Base-by-base conservation (phyloP, 371 early-diverging fungal species). In the Sporodiniella umbellata region DNA sequence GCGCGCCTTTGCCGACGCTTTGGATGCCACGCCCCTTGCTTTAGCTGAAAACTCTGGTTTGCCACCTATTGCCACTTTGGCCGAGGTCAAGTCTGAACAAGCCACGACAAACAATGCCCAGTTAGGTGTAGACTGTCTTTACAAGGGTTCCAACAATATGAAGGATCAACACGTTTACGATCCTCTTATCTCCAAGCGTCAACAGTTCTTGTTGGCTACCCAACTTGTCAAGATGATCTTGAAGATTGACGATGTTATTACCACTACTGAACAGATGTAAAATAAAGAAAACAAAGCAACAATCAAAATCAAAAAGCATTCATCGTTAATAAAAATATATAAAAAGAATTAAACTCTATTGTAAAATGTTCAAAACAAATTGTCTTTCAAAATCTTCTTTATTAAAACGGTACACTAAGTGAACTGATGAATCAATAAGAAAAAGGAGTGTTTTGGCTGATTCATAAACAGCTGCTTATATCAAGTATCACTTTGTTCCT, bases 221-320 rank as follows among this genome's bases (percentile, higher is more conserved):
- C 99, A 99, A 80, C 80, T 99, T 24, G 99, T 98, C 57, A 97
- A 95, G 75, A 95, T 95, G 89, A 95, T 99, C 54, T 80, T 93
- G 49, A 95, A 96, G 82, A 94, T 95, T 66, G 95, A 95, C 70
- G 96, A 95, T 81, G 94, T 95, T 49, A 93, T 93, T 62, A 80
- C 81, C 38, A 67, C 66, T 33, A 53, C 45, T 46, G 58, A 58
- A 42, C 38, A 10, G 10, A 40, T 40, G 40, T 40, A 40, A 40
- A 40, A 19, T 7, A 28, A 10, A 28, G 10, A 10, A 28, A 28
- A 28, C 4, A 28, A 28, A 28, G 30, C 10, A 28, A 4, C 30
- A 4, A 28, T 28, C n/a, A n/a, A n/a, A n/a, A n/a, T n/a, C n/a
- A n/a, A n/a, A n/a, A n/a, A n/a, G n/a, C n/a, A n/a, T n/a, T n/a